Evolutionary conservation across 2,329 filamentous ascomycete genomes (phyloP).

Genomic region (Pseudopyrenochaeta lycopersici): DNA sequence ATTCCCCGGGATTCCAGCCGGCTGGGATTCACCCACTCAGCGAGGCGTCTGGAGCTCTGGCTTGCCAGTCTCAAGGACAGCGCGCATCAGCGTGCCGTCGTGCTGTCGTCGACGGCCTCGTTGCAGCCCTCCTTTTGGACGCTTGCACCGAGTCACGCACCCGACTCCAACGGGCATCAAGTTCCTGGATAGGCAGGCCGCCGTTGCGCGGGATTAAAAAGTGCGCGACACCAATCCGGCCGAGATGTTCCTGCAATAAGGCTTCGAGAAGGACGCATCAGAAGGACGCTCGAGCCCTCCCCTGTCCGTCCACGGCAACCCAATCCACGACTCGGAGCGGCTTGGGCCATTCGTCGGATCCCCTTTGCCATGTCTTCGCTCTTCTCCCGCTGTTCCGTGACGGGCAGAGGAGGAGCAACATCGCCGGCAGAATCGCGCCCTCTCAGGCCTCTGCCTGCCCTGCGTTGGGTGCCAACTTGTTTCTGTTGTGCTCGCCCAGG

Average conservation of each 20-base stretch:
- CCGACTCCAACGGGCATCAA: not conserved
- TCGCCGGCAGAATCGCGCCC: slow-evolving; percentile 28
- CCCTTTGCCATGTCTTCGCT: slow-evolving; percentile 5
- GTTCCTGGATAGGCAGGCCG: slow-evolving; percentile 5
- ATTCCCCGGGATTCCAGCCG: slow-evolving; percentile 34
- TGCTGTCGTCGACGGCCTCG: not conserved
- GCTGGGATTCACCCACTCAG: slow-evolving; percentile 23
- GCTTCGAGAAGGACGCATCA: slow-evolving; percentile 33
- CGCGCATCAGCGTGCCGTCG: slow-evolving; percentile 1
- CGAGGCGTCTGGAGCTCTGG: slow-evolving; percentile 26
- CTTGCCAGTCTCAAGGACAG: slow-evolving; percentile 15
- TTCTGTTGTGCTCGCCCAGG: slow-evolving; percentile 23
- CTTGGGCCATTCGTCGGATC: not conserved
- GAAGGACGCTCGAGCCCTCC: slow-evolving; percentile 42
- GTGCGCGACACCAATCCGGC: slow-evolving; percentile 11
- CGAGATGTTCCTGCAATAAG: slow-evolving; percentile 25
- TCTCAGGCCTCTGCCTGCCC: slow-evolving; percentile 20
- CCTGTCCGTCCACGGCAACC: slow-evolving; percentile 9
- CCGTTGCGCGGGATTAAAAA: slow-evolving; percentile 11
- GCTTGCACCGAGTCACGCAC: slow-evolving; percentile 2
- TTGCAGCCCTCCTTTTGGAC: slow-evolving; percentile 1
- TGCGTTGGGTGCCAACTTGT: slow-evolving; percentile 14
- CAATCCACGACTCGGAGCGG: slow-evolving; percentile 16
- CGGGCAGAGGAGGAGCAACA: slow-evolving; percentile 24
- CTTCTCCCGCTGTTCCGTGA: slow-evolving; percentile 22